These are phyloP conservation scores for Mycena vitilis DNA, from an alignment of 768 basidiomycete species.

Conservation along the genomic window DNA sequence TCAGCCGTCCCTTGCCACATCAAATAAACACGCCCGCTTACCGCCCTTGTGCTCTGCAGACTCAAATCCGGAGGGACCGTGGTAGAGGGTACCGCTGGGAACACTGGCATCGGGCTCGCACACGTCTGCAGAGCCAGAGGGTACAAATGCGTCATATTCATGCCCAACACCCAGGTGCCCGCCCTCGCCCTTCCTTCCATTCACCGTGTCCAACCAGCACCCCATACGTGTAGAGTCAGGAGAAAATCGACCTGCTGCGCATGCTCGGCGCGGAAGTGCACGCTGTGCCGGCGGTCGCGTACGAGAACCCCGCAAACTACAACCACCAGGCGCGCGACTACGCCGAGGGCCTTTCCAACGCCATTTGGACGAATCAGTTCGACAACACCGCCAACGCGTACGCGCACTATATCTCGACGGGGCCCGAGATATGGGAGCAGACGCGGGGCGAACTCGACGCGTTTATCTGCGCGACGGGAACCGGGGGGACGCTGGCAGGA, in stretches of 20 bases:
- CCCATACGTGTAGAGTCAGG: conserved; percentile 79
- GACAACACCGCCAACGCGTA: conserved; percentile 94
- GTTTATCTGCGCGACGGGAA: conserved; percentile 96
- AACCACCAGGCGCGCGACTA: conserved; percentile 97
- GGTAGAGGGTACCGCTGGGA: conserved; percentile 98
- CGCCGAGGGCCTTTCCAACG: conserved; percentile 78
- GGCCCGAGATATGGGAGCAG: conserved; percentile 97
- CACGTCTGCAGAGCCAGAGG: conserved; percentile 94
- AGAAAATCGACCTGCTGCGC: conserved; percentile 96
- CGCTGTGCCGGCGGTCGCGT: conserved; percentile 96
- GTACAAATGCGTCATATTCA: conserved; percentile 99
- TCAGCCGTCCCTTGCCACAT: conserved; percentile 50
- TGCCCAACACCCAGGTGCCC: conserved; percentile 89
- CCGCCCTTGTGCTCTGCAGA: conserved; percentile 47
- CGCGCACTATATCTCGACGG: conserved; percentile 90
- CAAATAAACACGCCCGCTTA: not conserved
- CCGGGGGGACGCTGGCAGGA: conserved; percentile 95
- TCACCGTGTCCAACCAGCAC: not conserved
- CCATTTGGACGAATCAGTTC: conserved; percentile 98
- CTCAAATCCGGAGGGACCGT: conserved; percentile 95
- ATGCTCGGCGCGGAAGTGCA: conserved; percentile 98
- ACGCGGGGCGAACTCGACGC: conserved; percentile 82
- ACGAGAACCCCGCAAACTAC: conserved; percentile 95
- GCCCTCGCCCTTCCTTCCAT: not conserved
- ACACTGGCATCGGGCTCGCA: conserved; percentile 96